These are phyloP conservation scores for Ophiocordyceps robertsii DNA, from an alignment of 2,329 filamentous ascomycete genomes.

Conservation along the genomic window DNA sequence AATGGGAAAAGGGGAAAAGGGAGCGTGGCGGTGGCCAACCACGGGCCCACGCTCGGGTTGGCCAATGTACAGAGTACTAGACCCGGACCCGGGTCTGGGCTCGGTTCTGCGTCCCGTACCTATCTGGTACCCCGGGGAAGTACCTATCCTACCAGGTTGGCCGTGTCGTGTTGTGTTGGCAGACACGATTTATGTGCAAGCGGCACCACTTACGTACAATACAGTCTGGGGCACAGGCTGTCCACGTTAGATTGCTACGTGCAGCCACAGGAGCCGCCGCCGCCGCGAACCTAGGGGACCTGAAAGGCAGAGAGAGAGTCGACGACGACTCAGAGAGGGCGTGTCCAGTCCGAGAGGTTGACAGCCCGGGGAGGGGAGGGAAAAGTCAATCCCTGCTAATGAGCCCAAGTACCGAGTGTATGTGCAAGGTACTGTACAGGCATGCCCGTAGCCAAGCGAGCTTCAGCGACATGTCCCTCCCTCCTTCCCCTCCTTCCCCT, in stretches of 20 bases:
- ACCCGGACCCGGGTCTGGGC: background rate
- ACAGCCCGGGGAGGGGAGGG: background rate
- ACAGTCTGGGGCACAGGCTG: background rate
- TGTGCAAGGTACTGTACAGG: background rate
- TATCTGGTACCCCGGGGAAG: too few relatives aligned
- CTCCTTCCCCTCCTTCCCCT: too few relatives aligned
- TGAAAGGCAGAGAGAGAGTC: too few relatives aligned
- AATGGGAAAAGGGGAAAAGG: background rate
- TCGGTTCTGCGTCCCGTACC: background rate
- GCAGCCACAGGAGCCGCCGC: background rate
- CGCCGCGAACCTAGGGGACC: background rate
- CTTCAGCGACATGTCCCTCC: background rate
- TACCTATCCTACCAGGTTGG: background rate
- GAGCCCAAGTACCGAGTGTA: background rate
- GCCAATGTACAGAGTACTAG: too few relatives aligned
- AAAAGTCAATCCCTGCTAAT: background rate
- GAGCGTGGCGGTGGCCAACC: background rate
- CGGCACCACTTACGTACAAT: too few relatives aligned
- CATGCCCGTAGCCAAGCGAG: too few relatives aligned
- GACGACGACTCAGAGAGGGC: too few relatives aligned
- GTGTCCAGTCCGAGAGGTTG: too few relatives aligned
- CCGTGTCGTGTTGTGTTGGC: too few relatives aligned
- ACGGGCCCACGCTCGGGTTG: background rate
- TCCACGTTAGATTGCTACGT: background rate
- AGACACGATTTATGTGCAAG: too few relatives aligned